Evolutionary conservation across 495 filamentous ascomycete genomes (phyloP).

Genomic region (Hypoxylon fragiforme): DNA sequence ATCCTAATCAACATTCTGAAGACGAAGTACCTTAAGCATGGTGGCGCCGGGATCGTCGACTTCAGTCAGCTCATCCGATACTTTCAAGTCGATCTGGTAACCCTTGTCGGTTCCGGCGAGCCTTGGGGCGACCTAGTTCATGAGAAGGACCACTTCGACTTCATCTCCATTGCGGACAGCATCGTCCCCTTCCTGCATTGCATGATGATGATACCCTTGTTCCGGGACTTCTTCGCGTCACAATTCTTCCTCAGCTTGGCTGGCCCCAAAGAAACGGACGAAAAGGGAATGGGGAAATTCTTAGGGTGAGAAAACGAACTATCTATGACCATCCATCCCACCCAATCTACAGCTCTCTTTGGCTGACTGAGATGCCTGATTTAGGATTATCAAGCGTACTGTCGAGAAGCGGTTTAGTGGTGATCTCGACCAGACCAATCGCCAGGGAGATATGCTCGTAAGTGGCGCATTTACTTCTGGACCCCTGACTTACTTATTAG

Average conservation of each 20-base stretch:
- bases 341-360: too few species aligned
- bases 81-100: slow-evolving; percentile 58
- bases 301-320: slow-evolving; percentile 44
- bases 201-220: slow-evolving; percentile 36
- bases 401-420: slow-evolving; percentile 41
- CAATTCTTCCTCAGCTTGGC: slow-evolving; percentile 56
- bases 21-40: slow-evolving; percentile 40
- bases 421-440: slow-evolving; percentile 28
- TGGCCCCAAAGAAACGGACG: slow-evolving; percentile 58
- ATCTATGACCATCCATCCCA: not conserved
- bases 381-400: slow-evolving; percentile 37
- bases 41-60: slow-evolving; percentile 41
- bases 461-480: slow-evolving; percentile 33
- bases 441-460: slow-evolving; percentile 45
- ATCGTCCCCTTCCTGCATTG: slow-evolving; percentile 32
- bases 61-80: slow-evolving; percentile 47
- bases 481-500: slow-evolving; percentile 27
- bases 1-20: slow-evolving; percentile 44
- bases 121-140: slow-evolving; percentile 50
- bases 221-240: slow-evolving; percentile 35
- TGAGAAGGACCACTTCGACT: slow-evolving; percentile 56
- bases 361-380: not conserved
- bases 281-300: slow-evolving; percentile 46
- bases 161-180: slow-evolving; percentile 46
- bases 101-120: slow-evolving; percentile 55